Evolutionary conservation across 176 grass and related monocot genomes (phyloP).

Genomic region (Rhipidocladum racemiflorum): DNA sequence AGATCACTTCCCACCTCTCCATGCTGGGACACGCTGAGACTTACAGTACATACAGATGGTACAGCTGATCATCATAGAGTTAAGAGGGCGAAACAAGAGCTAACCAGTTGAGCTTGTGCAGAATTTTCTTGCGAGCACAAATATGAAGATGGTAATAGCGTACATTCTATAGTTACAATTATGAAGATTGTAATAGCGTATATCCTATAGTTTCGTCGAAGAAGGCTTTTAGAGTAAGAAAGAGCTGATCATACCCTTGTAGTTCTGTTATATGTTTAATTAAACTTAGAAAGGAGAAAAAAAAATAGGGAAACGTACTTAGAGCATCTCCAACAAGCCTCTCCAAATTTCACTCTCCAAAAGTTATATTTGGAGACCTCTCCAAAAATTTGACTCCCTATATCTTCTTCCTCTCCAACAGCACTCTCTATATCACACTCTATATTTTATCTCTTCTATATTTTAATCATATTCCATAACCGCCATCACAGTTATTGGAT

Average conservation of each 20-base stretch:
- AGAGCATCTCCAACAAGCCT: no score
- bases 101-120: slow-evolving; percentile 48
- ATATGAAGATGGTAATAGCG: slow-evolving; percentile 8
- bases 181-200: slow-evolving; percentile 17
- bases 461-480: no score
- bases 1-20: slow-evolving; percentile 67
- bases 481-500: no score
- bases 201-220: slow-evolving; percentile 7
- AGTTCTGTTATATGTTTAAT: slow-evolving; percentile 4
- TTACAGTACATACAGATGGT: slow-evolving; percentile 35
- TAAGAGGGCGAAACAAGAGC: slow-evolving; percentile 34
- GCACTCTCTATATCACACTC: no score
- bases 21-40: slow-evolving; percentile 28
- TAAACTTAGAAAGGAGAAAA: slow-evolving; percentile 16
- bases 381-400: no score
- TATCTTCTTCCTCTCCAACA: no score
- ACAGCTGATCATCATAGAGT: slow-evolving; percentile 35
- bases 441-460: no score
- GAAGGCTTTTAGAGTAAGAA: slow-evolving; percentile 16
- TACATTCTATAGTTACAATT: slow-evolving; percentile 26
- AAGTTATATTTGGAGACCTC: no score
- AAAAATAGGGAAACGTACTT: neutral
- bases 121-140: slow-evolving; percentile 18
- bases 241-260: slow-evolving; percentile 31
- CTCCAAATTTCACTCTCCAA: no score